Base-by-base conservation (phyloP, 192 early-diverging fungal genomes). In the Podila horticola region DNA sequence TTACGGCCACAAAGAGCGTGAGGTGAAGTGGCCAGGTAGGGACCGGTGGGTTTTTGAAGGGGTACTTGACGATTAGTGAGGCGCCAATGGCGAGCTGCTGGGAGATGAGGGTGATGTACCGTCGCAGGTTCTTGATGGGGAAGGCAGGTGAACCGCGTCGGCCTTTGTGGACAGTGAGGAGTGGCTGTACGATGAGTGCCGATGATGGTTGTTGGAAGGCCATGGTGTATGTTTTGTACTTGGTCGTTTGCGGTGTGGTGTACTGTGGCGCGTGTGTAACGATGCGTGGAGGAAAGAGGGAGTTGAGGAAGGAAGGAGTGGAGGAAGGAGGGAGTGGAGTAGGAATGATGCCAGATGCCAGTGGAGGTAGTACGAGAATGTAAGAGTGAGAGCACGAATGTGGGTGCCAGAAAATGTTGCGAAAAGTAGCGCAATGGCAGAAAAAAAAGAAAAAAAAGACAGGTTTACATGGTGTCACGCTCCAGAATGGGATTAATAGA, bases 11-110 rank as follows among this genome's bases (percentile, higher is more conserved):
- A 61, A 81, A 73, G 19, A 81, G 59, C 28, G 66, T 41, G n/a
- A 81, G 67, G 34, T 81, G 77, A 8, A 81, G 48, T 0, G 72
- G 79, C 73, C 73, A 83, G 4, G 81, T 67, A 8, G 74, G 74
- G 28, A 71, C 67, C 9, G 74, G 73, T 12, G 73, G 72, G 1
- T 57, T 48, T 5, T 26, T 74, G 57, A 74, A 74, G 13, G 73
- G 79, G 38, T 82, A 63, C 34, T 65, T 71, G 73, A 75, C 36
- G 12, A 74, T 82, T 9, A 82, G 31, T 30, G 79, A 74, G 1
- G 67, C 67, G 3, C 72, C 52, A 28, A 74, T 66, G 29, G 67
- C 67, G 24, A 82, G 13, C 38, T 74, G 62, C 55, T 74, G 66
- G 0, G 73, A 62, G 59, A 74, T 15, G 0, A 75, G 15, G 30